phyloP scores from a whole-genome alignment of 179 eudicot genomes.

The Beta macrorhiza region DNA sequence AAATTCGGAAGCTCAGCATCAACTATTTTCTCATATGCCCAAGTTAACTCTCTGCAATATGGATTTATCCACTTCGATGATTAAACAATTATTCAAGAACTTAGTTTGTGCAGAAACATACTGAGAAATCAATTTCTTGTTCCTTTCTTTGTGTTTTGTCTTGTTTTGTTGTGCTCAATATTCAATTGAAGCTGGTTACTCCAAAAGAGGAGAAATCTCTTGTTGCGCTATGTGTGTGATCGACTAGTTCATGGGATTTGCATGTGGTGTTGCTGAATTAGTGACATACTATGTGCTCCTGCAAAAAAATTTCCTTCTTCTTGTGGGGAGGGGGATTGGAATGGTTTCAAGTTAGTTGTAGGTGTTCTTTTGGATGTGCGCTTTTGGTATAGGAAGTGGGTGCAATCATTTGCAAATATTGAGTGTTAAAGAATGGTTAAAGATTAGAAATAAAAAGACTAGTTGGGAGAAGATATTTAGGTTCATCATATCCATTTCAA shows the following conservation, averaged over 20 bases:
- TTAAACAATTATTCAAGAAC: neutral
- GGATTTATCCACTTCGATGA: neutral
- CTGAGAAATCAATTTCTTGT: neutral
- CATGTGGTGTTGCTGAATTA: neutral
- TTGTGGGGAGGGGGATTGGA: neutral
- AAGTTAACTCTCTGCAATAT: neutral
- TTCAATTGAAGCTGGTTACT: neutral
- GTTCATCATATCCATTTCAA: neutral
- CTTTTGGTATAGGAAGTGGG: neutral
- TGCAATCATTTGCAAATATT: neutral
- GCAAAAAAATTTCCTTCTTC: neutral
- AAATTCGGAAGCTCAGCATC: neutral
- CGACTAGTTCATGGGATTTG: neutral
- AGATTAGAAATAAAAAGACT: neutral
- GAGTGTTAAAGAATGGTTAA: neutral
- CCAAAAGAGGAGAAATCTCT: neutral
- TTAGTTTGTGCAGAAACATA: neutral
- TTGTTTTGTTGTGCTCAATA: neutral
- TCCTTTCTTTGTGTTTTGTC: neutral
- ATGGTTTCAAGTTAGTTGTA: neutral
- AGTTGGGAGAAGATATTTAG: slow-evolving; percentile 1
- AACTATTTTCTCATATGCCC: neutral
- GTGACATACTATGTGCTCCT: neutral
- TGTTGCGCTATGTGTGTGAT: neutral
- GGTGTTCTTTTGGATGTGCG: neutral